Evolutionary conservation across 1,284 basidiomycete species (phyloP), one percentile per base, ranked within the genome.

Genomic region (Heterobasidion parviporum): DNA sequence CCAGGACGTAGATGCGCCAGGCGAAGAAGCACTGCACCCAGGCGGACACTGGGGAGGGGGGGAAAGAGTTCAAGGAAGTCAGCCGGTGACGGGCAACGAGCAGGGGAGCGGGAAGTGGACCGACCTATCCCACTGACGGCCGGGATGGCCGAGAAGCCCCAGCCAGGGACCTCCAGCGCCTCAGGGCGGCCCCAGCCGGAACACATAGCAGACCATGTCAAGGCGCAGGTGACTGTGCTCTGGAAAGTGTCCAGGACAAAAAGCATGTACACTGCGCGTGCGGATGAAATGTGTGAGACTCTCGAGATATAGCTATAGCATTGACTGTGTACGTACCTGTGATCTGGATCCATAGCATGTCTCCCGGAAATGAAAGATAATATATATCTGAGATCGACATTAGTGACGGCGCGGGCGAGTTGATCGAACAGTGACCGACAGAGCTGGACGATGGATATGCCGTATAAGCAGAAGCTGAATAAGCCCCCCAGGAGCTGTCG

Each of bases 181-280:
- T 45, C 33, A 7, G 32, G 12, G 45, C 60, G 35, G 4, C 60
- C 60, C 59, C 59, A 61, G 1, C 59, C 56, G 7, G 48, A 8
- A 15, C 60, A 59, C 34, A 56, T 26, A 26, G 26, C 26, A 6
- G 52, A 49, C 60, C 60, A 61, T n/a, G 57, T 59, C 26, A 54
- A 54, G 18, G 56, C 53, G n/a, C 57, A 60, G 18, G 51, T 50
- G 12, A 58, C 48, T 8, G 60, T 33, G 5, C 53, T 60, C 38
- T 59, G 56, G 8, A 53, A 15, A 7, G 53, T 58, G 32, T 62
- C 61, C 26, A 60, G 18, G 35, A 58, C 20, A 50, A 62, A 60
- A 14, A 54, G 26, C 20, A 26, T 26, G 5, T 26, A 26, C 26
- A 26, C 26, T 26, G 26, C 26, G 26, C 26, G 26, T 26, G 26